Base-by-base conservation (phyloP, 2,329 filamentous ascomycete genomes). In the Cladosporium sp. region DNA sequence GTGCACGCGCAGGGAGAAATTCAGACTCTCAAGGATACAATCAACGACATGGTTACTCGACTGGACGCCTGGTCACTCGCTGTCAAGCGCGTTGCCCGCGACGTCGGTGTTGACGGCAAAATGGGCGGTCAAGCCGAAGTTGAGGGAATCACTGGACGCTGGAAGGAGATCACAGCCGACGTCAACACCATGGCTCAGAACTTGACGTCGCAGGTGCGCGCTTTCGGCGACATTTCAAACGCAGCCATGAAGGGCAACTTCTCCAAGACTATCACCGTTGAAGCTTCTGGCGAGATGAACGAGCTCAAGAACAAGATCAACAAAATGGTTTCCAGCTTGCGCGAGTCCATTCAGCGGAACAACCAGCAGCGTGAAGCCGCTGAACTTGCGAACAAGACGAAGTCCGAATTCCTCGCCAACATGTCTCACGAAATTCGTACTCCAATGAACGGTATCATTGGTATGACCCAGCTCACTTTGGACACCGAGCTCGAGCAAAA, bases 251-350 rank as follows among this genome's bases (percentile, higher is more conserved):
- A 95, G 67, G 93, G 93, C 58, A 92, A 98, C 71, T 97, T 97
- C 70, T 95, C 89, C 19, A 95, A 96, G 68, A 83, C 95, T 54
- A 92, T 98, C 68, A 95, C 93, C 44, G 92, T 98, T 14, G 91
- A 96, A 70, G 93, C 93, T 16, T 96, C 92, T 10, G 93, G 93
- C 58, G 93, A 98, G 72, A 97, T 98, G 93, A 93, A 97, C 71
- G 92, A 97, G 70, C 79, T 98, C 63, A 98, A 98, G 74, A 85
- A 91, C 64, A 97, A 97, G 78, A 97, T 98, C 79, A 98, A 97
- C 69, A 89, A 95, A 75, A 98, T 98, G 93, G 91, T 97, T 49
- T 93, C 88, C 68, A 95, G 95, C 67, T 75, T 98, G 57, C 80
- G 92, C 61, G 93, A 97, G 72, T 95, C 88, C 77, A 96, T 98